These are phyloP conservation scores for Trichosporon faecale DNA, from an alignment of 1,284 basidiomycete genomes.

Conservation along the genomic window DNA sequence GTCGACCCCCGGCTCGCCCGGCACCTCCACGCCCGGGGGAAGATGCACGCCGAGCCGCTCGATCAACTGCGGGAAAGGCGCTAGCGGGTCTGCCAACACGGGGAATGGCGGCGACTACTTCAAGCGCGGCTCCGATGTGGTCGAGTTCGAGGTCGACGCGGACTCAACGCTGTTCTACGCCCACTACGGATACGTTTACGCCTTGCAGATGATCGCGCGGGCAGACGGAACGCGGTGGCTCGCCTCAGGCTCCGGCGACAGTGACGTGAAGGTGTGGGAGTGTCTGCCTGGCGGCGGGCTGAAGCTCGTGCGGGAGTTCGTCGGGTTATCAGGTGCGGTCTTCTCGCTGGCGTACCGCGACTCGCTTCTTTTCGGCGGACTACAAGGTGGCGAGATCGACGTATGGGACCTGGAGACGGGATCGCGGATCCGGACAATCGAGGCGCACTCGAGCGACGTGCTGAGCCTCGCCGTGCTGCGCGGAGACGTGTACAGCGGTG, in stretches of 20 bases:
- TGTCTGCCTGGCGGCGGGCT: slow-evolving; percentile 54
- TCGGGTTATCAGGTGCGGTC: slow-evolving; percentile 56
- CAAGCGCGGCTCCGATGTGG: slow-evolving; percentile 18
- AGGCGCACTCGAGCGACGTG: slow-evolving; percentile 81
- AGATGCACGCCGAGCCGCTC: slow-evolving; percentile 15
- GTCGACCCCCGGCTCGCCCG: slow-evolving; percentile 22
- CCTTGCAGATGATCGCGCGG: slow-evolving; percentile 61
- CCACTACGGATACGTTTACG: slow-evolving; percentile 92
- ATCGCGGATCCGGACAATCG: slow-evolving; percentile 77
- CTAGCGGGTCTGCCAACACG: not conserved
- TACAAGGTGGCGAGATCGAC: slow-evolving; percentile 89
- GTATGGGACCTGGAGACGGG: slow-evolving; percentile 89
- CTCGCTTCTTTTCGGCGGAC: slow-evolving; percentile 83
- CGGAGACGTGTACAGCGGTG: slow-evolving; percentile 75
- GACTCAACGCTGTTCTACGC: slow-evolving; percentile 76
- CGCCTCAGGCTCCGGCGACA: slow-evolving; percentile 82
- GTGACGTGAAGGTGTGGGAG: slow-evolving; percentile 86
- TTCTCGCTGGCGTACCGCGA: slow-evolving; percentile 72
- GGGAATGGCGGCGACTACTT: not conserved
- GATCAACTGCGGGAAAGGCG: not conserved
- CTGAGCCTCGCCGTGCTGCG: slow-evolving; percentile 71
- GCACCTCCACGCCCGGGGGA: not conserved
- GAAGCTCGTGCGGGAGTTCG: slow-evolving; percentile 31
- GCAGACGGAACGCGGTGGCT: slow-evolving; percentile 58
- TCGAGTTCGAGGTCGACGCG: slow-evolving; percentile 59